phyloP scores from a whole-genome alignment of 768 basidiomycete genomes.

The Termitomyces sp. region DNA sequence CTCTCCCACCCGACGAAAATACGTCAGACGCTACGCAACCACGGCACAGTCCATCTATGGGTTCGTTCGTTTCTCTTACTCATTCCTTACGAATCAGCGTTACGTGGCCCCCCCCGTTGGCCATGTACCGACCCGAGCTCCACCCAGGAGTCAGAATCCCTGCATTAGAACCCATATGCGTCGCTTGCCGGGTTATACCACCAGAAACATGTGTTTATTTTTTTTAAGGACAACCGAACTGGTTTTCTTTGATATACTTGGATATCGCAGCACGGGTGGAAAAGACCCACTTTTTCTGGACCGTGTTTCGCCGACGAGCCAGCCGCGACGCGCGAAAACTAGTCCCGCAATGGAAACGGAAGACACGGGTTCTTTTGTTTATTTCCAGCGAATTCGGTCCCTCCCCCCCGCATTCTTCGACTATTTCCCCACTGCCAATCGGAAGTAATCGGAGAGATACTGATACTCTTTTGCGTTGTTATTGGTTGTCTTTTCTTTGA shows the following conservation, averaged over 20 bases:
- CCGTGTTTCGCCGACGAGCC: not conserved
- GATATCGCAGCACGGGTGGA: not conserved
- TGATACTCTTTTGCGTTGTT: not conserved
- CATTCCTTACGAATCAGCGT: not conserved
- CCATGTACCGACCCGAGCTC: not conserved
- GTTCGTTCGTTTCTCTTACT: not conserved
- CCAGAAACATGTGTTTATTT: not conserved
- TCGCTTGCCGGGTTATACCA: not conserved
- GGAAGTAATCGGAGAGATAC: not conserved
- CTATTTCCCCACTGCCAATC: not conserved
- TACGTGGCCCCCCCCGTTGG: not conserved
- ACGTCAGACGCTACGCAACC: constrained; percentile 2
- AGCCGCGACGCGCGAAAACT: not conserved
- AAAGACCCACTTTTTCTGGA: not conserved
- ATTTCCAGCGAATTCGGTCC: not conserved
- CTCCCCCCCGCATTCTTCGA: not conserved
- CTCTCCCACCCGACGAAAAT: not conserved
- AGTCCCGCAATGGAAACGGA: not conserved
- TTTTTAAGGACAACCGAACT: not conserved
- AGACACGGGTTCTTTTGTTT: not conserved
- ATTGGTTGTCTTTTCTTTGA: not conserved
- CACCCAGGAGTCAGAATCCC: not conserved
- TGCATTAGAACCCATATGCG: not conserved
- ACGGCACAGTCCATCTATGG: not conserved
- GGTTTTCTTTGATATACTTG: not conserved